These are phyloP conservation scores for Yamadazyma buinensis DNA, from an alignment of 1,139 yeast species.

Conservation along the genomic window DNA sequence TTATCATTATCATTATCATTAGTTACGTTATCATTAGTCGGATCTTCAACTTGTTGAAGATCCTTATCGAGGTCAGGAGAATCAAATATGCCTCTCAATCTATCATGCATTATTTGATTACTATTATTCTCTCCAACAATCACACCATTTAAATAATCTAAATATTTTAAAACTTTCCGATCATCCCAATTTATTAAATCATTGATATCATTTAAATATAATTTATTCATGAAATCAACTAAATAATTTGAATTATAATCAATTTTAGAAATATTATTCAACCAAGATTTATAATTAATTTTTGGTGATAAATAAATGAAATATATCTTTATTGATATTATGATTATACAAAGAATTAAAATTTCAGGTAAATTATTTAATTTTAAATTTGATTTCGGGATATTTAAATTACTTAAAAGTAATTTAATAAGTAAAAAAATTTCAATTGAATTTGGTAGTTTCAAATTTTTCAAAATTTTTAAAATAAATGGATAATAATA, in stretches of 20 bases:
- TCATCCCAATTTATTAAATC: constrained; percentile 36
- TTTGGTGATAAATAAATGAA: constrained; percentile 18
- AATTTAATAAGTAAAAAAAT: constrained; percentile 18
- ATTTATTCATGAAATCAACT: constrained; percentile 13
- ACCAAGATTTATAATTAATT: constrained; percentile 20
- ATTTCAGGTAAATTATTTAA: constrained; percentile 24
- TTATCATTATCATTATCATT: constrained; percentile 3
- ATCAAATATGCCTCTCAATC: constrained; percentile 33
- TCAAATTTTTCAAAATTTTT: constrained; percentile 22
- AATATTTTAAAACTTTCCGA: constrained; percentile 33
- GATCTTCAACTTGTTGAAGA: neutral
- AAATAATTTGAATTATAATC: constrained; percentile 16
- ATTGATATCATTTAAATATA: constrained; percentile 16
- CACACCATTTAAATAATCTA: constrained; percentile 37
- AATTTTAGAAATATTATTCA: constrained; percentile 15
- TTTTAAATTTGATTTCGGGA: constrained; percentile 4
- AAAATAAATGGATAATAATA: constrained; percentile 36
- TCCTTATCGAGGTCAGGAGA: neutral
- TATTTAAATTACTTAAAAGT: constrained; percentile 11
- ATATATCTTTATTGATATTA: constrained; percentile 26
- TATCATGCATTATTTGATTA: constrained; percentile 23
- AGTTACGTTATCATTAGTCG: neutral
- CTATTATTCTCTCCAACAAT: constrained; percentile 14
- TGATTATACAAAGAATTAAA: constrained; percentile 20
- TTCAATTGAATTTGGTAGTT: constrained; percentile 32